These are phyloP conservation scores for Coemansia sp. DNA, from an alignment of 192 early-diverging fungal species.

Conservation along the genomic window DNA sequence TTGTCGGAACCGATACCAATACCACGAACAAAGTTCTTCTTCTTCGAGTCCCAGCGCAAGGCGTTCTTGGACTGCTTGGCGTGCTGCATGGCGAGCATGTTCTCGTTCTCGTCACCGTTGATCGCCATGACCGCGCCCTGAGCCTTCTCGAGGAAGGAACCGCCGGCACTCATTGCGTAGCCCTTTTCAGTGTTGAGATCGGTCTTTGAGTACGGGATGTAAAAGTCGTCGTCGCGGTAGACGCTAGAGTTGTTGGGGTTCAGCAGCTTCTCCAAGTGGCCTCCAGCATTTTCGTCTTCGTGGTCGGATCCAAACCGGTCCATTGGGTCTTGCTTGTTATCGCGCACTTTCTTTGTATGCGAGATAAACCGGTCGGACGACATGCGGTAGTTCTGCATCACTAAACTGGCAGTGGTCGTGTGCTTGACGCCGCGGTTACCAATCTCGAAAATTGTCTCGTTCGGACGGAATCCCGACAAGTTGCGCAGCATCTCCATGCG, in stretches of 20 bases:
- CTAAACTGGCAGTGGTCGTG: slow-evolving; percentile 60
- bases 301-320: slow-evolving; percentile 31
- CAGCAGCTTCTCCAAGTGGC: slow-evolving; percentile 12
- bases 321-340: slow-evolving; percentile 44
- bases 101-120: slow-evolving; percentile 78
- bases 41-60: slow-evolving; percentile 89
- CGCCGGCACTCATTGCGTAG: slow-evolving; percentile 66
- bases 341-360: slow-evolving; percentile 34
- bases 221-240: slow-evolving; percentile 78
- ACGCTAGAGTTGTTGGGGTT: slow-evolving; percentile 29
- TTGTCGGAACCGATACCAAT: slow-evolving; percentile 89
- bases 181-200: slow-evolving; percentile 89
- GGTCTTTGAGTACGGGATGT: slow-evolving; percentile 82
- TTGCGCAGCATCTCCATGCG: slow-evolving; percentile 70
- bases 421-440: slow-evolving; percentile 82
- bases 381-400: slow-evolving; percentile 67
- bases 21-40: slow-evolving; percentile 87
- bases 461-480: slow-evolving; percentile 80
- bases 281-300: slow-evolving; percentile 20
- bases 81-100: slow-evolving; percentile 61
- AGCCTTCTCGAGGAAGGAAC: slow-evolving; percentile 82
- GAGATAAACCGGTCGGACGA: slow-evolving; percentile 27
- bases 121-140: slow-evolving; percentile 73
- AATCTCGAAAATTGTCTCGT: slow-evolving; percentile 94
- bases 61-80: slow-evolving; percentile 51